These are phyloP conservation scores for Diaporthe nobilis DNA, from an alignment of 2,329 filamentous ascomycete genomes.

Conservation along the genomic window DNA sequence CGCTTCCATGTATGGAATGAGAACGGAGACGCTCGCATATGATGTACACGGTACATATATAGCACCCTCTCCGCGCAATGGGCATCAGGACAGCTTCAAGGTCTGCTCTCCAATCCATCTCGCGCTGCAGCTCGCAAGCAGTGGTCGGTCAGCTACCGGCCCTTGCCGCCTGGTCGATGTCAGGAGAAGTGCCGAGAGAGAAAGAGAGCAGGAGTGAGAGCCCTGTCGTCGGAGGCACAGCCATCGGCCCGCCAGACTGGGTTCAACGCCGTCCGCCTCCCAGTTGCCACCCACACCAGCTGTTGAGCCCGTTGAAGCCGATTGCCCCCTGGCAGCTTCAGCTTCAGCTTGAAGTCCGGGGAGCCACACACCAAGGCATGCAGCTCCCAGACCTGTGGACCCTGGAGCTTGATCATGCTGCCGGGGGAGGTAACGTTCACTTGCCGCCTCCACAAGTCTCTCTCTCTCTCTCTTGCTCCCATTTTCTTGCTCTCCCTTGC, in stretches of 20 bases:
- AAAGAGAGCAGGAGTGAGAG: not conserved
- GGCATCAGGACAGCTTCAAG: not conserved
- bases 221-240: constrained; percentile 20
- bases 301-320: not conserved
- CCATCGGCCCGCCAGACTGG: constrained; percentile 34
- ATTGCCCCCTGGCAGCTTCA: not conserved
- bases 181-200: not conserved
- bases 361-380: not conserved
- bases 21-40: not conserved
- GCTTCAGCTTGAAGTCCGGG: not conserved
- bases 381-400: not conserved
- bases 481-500: not conserved
- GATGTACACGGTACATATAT: not conserved
- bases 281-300: not conserved
- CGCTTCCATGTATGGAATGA: not conserved
- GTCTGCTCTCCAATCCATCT: not conserved
- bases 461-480: not conserved
- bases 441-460: not conserved
- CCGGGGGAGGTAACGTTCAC: constrained; percentile 12
- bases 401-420: not conserved
- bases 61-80: not conserved
- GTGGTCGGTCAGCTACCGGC: not conserved
- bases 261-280: constrained; percentile 5
- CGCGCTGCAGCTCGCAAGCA: not conserved
- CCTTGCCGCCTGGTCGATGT: not conserved